Evolutionary conservation across 2,329 filamentous ascomycete genomes (phyloP), one percentile per base, ranked within the genome.

Genomic region (Ascosphaera apis): DNA sequence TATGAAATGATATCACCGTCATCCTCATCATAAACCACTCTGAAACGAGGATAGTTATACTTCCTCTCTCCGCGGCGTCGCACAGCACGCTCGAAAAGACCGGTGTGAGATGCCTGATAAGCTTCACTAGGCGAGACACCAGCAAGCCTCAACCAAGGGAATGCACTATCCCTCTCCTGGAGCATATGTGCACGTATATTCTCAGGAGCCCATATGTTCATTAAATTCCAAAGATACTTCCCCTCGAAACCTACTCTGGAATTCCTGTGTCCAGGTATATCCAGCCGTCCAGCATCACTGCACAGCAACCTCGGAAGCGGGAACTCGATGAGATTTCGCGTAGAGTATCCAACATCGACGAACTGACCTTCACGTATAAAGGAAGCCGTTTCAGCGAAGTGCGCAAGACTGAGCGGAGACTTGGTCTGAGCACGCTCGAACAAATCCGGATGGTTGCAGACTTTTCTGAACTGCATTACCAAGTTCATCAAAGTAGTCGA

Each of bases 391-490:
- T 98, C 88, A 11, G 84, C 88, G 55, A 86, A 98, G 52, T 76
- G 71, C n/a, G 74, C 72, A 46, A 77, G 73, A 1, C 81, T 77
- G 47, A 86, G 76, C 0, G 88, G 82, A 6, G 84, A 92, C 16
- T 70, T 76, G 6, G 82, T 91, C 41, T 95, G 86, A 7, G 86
- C 84, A 5, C 21, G 76, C 56, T 98, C 84, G 46, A 98, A 98
- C 23, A 98, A 59, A 57, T 98, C 88, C 0, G 88, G 88, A 52
- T 98, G 88, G 51, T 98, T 98, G 62, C 88, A 98, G 39, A 98
- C 88, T 60, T 98, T 98, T 47, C 88, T 73, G 69, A 98, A 98
- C 58, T 98, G 88, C 88, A 98, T 98, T 43, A 98, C 88, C 44
- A 98, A 65, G 56, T 98, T 98, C 88, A 98, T 95, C 48, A 98